Evolutionary conservation across 768 basidiomycete species (phyloP).

Genomic region (Leccinum obscurum): DNA sequence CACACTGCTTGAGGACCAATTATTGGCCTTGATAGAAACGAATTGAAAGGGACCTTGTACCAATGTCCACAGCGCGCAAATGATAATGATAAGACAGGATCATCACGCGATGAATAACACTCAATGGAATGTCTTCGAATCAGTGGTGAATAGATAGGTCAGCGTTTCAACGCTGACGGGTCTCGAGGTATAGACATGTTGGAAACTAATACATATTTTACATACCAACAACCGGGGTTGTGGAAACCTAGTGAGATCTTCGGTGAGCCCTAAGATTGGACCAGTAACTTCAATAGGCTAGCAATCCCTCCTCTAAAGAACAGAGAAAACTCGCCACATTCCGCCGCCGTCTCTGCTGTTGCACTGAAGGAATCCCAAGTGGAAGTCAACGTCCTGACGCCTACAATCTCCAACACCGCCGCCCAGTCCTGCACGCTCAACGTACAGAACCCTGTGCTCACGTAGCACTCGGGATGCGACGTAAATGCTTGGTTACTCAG

Average conservation of each 20-base stretch:
- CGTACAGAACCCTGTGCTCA: slow-evolving; percentile 40
- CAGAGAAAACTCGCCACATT: slow-evolving; percentile 16
- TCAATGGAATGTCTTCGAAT: background rate
- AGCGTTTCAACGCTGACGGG: background rate
- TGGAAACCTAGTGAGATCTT: background rate
- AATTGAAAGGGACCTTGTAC: background rate
- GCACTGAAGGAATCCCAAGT: slow-evolving; percentile 21
- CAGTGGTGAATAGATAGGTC: background rate
- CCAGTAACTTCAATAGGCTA: background rate
- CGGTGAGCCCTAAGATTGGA: background rate
- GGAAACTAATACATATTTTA: background rate
- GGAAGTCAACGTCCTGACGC: slow-evolving; percentile 13
- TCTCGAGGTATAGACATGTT: background rate
- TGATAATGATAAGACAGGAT: no score
- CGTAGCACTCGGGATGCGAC: background rate
- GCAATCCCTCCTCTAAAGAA: slow-evolving; percentile 12
- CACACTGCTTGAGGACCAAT: background rate
- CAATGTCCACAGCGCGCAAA: background rate
- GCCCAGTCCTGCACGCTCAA: slow-evolving; percentile 38
- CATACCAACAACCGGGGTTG: background rate
- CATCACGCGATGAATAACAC: background rate
- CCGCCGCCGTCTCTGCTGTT: slow-evolving; percentile 6
- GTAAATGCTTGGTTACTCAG: background rate
- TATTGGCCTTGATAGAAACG: background rate
- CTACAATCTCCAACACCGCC: slow-evolving; percentile 37